Evolutionary conservation across 108 stramenopile genomes (phyloP).

Genomic region (Cyclostephanos invisitatus): DNA sequence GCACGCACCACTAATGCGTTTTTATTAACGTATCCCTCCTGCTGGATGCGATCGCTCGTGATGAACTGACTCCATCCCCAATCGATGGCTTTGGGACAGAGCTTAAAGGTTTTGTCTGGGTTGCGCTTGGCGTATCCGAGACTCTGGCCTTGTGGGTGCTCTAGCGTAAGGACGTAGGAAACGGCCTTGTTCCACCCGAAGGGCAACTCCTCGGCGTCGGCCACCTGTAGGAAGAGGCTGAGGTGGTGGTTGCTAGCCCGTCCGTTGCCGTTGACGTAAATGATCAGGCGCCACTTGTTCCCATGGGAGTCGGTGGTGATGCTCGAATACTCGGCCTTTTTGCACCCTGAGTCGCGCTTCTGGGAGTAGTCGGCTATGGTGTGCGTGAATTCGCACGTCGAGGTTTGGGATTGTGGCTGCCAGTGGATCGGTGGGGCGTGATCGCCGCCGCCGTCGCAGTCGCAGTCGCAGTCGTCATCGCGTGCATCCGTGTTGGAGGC

Average conservation of each 20-base stretch:
- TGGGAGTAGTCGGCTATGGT: constrained; percentile 76
- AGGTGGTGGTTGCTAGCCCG: constrained; percentile 86
- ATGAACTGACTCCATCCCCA: constrained; percentile 94
- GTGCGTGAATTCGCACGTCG: constrained; percentile 89
- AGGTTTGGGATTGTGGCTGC: constrained; percentile 78
- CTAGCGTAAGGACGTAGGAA: constrained; percentile 82
- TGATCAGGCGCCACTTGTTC: constrained; percentile 87
- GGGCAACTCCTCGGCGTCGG: constrained; percentile 87
- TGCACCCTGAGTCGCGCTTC: constrained; percentile 89
- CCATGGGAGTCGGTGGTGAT: constrained; percentile 82
- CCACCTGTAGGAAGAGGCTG: constrained; percentile 86
- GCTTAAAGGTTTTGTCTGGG: constrained; percentile 91
- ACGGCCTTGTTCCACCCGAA: constrained; percentile 93
- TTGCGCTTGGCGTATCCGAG: constrained; percentile 87
- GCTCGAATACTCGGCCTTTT: constrained; percentile 87
- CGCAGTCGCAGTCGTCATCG: constrained; percentile 2
- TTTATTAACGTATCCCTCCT: constrained; percentile 78
- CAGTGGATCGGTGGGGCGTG: constrained; percentile 32
- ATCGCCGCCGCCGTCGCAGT: not conserved
- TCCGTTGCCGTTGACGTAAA: constrained; percentile 92
- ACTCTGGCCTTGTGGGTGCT: constrained; percentile 72
- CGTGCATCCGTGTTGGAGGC: constrained; percentile 6
- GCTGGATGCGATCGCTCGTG: constrained; percentile 83
- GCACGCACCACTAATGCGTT: constrained; percentile 76
- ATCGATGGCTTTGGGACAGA: constrained; percentile 92